Conservation (phyloP, 2,329 filamentous ascomycete species). For the Botryosphaeria agaves region DNA sequence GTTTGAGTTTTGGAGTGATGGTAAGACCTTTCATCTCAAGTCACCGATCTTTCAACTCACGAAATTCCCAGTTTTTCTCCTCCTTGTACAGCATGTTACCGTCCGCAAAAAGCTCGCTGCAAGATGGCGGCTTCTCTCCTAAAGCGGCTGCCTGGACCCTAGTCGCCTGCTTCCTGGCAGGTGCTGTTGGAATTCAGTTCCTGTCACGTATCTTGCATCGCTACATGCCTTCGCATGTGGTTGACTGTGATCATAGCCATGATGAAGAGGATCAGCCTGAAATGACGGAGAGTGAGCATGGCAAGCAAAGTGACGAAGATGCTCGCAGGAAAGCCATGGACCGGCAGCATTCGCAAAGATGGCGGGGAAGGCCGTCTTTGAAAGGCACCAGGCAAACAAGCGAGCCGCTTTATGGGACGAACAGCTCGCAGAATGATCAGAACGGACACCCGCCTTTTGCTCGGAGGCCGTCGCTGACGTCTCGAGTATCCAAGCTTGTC, state of each 20-base stretch:
- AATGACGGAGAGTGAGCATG: conserved; percentile 19
- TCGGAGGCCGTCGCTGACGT: conserved; percentile 22
- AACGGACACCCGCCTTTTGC: conserved; percentile 2
- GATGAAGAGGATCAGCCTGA: conserved; percentile 36
- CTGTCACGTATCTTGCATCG: conserved; percentile 56
- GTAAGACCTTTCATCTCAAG: conserved; percentile 30
- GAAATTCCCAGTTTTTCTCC: conserved; percentile 67
- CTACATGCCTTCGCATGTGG: conserved; percentile 60
- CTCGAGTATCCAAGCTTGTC: conserved; percentile 31
- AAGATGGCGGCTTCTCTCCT: conserved; percentile 47
- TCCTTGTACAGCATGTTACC: conserved; percentile 87
- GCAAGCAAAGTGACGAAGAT: conserved; percentile 6
- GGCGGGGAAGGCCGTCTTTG: conserved; percentile 1
- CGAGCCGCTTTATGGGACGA: background rate
- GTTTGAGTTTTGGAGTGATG: conserved; percentile 92
- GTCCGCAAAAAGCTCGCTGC: conserved; percentile 62
- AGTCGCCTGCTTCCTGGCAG: conserved; percentile 51
- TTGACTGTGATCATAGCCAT: conserved; percentile 64
- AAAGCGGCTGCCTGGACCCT: conserved; percentile 50
- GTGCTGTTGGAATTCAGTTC: conserved; percentile 59
- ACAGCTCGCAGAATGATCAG: conserved; percentile 3
- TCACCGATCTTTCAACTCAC: background rate
- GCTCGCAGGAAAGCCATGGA: conserved; percentile 1
- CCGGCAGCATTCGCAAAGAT: conserved; percentile 1
- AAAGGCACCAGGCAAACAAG: background rate